Base-by-base conservation (phyloP, 768 basidiomycete genomes). In the Leucosporidium scottii region DNA sequence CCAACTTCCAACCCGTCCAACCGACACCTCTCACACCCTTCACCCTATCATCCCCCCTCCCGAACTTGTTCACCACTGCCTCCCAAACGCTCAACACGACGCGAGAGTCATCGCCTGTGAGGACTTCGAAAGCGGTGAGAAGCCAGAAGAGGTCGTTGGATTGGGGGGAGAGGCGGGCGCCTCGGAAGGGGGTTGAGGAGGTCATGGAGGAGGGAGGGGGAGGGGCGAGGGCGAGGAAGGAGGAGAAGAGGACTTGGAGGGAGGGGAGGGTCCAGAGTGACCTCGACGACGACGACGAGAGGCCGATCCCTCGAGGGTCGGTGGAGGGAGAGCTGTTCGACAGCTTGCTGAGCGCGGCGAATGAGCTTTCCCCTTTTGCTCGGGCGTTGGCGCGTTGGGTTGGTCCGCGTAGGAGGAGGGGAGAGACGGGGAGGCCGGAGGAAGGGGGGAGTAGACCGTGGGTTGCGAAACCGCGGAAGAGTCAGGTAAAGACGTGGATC, bases 391-490 rank as follows among this genome's bases (percentile, higher is more conserved):
- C 27, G 44, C 50, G 54, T 23, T 47, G 17, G 8, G 36, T 44
- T 9, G 12, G 10, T 15, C 56, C 65, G 23, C 28, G 18, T 15
- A 60, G 34, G 47, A 59, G 50, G 53, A 23, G 54, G 21, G 47
- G 51, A 13, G 54, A 53, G 10, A 21, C 49, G 48, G 61, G 50
- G 49, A 44, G 53, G 44, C 36, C 49, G 27, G 18, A 17, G 25
- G 27, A n/a, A 20, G n/a, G 18, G 10, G 59, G 59, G 17, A 25
- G 44, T 1, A 62, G 66, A 30, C 83, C 88, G 71, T 88, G 85
- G 17, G 83, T 83, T 10, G 81, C 79, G 76, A 90, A 92, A 1
- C 88, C 90, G 23, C 87, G 81, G 74, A 93, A 91, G 50, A 93
- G 76, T 23, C 84, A 84, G 27, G 88, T 84, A 76, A 87, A 92